These are phyloP conservation scores for Carex kokanica DNA, from an alignment of 176 grass and related monocot species.

Conservation along the genomic window DNA sequence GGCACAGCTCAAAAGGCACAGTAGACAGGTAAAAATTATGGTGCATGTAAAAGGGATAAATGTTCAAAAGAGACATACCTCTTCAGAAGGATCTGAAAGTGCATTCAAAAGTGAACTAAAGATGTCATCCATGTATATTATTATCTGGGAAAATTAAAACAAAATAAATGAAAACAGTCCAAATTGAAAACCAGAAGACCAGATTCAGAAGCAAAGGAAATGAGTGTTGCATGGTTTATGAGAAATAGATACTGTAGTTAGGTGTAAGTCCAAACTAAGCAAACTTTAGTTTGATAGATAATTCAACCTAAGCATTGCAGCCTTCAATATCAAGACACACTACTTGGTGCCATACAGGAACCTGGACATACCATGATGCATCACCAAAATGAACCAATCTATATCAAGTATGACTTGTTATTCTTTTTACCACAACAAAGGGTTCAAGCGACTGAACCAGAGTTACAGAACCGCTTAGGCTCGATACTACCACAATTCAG, in stretches of 20 bases:
- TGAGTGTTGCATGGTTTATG: neutral
- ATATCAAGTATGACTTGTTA: neutral
- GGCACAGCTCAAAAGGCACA: neutral
- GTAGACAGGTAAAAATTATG: slow-evolving; percentile 1
- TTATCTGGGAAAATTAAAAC: slow-evolving; percentile 55
- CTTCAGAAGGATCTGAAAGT: slow-evolving; percentile 91
- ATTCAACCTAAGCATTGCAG: neutral
- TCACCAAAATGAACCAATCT: neutral
- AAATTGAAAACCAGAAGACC: neutral
- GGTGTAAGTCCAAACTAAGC: neutral
- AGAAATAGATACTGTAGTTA: neutral
- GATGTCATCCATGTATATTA: slow-evolving; percentile 69
- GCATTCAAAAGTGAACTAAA: slow-evolving; percentile 87
- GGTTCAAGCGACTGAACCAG: neutral
- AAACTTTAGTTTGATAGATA: neutral
- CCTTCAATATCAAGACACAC: neutral
- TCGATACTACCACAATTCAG: slow-evolving; percentile 4
- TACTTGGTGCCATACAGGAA: slow-evolving; percentile 5
- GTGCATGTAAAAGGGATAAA: slow-evolving; percentile 3
- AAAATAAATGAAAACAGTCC: slow-evolving; percentile 29
- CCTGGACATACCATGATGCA: neutral
- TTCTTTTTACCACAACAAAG: neutral
- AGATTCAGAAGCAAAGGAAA: neutral
- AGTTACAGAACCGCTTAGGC: neutral
- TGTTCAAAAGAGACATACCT: slow-evolving; percentile 43